Percentiles rank a stretch among this genome's conserved stretches.
Evolutionary conservation across 495 filamentous ascomycete species (phyloP).

Genomic region (Friedmanniomyces simplex): DNA sequence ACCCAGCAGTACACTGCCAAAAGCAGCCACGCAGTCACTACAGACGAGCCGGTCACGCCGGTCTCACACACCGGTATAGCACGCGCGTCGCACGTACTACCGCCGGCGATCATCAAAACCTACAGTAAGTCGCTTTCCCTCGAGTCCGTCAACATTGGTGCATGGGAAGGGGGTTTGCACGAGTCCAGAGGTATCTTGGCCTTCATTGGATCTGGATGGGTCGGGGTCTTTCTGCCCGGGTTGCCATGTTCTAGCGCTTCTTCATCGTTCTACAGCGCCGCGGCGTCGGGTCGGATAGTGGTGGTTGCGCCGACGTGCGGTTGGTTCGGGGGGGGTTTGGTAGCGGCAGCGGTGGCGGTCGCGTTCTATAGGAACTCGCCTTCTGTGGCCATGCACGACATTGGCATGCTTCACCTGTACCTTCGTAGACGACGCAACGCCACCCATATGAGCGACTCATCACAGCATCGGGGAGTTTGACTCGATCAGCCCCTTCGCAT

Average conservation of each 20-base stretch:
- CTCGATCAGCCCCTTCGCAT: neutral
- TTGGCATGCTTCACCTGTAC: neutral
- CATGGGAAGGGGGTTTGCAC: neutral
- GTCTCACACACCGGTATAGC: no score
- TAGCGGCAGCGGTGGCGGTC: no score
- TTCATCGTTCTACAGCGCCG: neutral
- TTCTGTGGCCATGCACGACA: neutral
- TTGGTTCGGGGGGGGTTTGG: neutral
- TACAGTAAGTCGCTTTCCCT: neutral
- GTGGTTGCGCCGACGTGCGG: neutral
- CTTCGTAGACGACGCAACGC: no score
- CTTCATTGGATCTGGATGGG: neutral
- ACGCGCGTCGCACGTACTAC: no score
- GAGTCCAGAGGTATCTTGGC: neutral
- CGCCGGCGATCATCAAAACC: neutral
- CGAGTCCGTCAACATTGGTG: neutral
- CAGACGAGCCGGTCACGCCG: no score
- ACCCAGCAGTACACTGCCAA: no score
- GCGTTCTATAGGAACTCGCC: neutral
- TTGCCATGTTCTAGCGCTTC: neutral
- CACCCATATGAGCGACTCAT: neutral
- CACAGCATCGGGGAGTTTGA: neutral
- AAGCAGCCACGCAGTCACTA: no score
- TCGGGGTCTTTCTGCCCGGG: neutral
- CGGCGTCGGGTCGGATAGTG: neutral